Percentiles rank a stretch among this genome's conserved stretches.
phyloP scores from a whole-genome alignment of 139 green algal genomes.

The Asterochloris sp. region DNA sequence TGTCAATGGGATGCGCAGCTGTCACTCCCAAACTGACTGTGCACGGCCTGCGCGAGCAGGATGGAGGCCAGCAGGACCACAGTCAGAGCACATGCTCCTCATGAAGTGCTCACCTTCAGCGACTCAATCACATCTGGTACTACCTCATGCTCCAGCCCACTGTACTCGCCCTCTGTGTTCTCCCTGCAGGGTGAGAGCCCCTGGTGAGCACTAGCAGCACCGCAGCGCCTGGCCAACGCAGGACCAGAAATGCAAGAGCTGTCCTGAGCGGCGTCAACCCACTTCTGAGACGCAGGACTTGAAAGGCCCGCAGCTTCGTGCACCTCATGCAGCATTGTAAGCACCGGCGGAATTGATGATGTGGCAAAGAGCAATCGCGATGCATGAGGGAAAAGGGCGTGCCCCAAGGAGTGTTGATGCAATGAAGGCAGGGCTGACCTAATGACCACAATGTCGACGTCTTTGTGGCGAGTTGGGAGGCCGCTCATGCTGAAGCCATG shows the following conservation, averaged over 20 bases:
- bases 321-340: no score
- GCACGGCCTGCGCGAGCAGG: no score
- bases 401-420: no score
- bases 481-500: slow-evolving; percentile 89
- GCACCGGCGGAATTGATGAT: no score
- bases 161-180: slow-evolving; percentile 98
- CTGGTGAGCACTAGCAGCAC: neutral
- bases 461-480: slow-evolving; percentile 89
- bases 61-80: neutral
- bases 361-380: no score
- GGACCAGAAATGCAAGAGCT: neutral
- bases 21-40: no score
- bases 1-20: no score
- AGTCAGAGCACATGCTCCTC: neutral
- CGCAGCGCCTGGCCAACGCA: neutral
- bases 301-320: no score
- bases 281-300: no score
- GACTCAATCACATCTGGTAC: slow-evolving; percentile 93
- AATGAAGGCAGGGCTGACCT: slow-evolving; percentile 14
- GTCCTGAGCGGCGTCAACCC: no score
- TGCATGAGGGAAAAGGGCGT: no score
- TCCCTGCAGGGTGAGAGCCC: slow-evolving; percentile 49
- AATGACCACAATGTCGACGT: slow-evolving; percentile 93
- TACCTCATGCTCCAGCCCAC: slow-evolving; percentile 92
- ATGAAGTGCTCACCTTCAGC: slow-evolving; percentile 67